These are phyloP conservation scores for Cercospora nicotianae DNA, from an alignment of 2,329 filamentous ascomycete genomes.

Conservation along the genomic window DNA sequence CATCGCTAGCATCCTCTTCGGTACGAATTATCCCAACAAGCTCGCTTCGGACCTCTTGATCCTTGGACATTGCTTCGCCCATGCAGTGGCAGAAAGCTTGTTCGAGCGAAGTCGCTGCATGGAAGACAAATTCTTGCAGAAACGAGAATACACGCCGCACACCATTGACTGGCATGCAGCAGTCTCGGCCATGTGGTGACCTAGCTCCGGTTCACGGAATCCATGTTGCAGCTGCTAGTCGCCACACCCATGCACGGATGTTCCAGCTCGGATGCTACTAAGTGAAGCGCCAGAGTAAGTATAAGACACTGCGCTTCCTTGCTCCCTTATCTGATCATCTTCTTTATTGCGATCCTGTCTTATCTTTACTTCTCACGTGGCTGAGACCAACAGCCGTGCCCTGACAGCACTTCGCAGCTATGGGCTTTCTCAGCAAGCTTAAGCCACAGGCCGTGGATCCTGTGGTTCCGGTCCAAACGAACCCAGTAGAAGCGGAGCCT, in stretches of 20 bases:
- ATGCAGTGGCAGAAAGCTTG: slow-evolving; percentile 6
- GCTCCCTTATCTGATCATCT: slow-evolving; percentile 12
- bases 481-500: not conserved
- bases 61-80: slow-evolving; percentile 7
- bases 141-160: not conserved
- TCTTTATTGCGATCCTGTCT: not conserved
- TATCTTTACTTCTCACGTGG: not conserved
- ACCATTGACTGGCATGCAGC: not conserved
- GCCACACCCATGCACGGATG: slow-evolving; percentile 3
- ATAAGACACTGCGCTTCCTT: not conserved
- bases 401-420: not conserved
- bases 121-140: slow-evolving; percentile 1
- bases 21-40: slow-evolving; percentile 6
- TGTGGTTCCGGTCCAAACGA: slow-evolving; percentile 5
- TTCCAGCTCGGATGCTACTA: not conserved
- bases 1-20: not conserved
- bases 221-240: not conserved
- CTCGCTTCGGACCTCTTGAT: not conserved
- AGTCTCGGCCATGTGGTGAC: slow-evolving; percentile 5
- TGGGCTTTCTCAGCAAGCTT: slow-evolving; percentile 8
- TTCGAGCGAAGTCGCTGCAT: not conserved
- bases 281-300: not conserved
- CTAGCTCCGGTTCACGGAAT: slow-evolving; percentile 4
- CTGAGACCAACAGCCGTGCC: not conserved
- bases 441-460: slow-evolving; percentile 2